Evolutionary conservation across 1,284 basidiomycete species (phyloP).

Genomic region (Inonotus obliquus): DNA sequence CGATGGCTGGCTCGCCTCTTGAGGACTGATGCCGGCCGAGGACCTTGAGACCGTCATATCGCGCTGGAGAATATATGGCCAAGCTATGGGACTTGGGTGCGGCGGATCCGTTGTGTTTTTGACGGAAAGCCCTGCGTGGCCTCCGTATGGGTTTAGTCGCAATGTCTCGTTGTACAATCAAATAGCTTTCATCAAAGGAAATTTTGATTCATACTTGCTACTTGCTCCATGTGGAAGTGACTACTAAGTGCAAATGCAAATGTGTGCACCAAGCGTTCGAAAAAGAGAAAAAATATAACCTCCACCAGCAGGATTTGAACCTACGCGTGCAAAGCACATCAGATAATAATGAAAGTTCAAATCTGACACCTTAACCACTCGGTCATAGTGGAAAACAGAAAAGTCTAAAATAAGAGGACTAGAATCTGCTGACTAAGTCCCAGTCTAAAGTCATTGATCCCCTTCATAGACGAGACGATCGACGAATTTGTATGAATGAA

Average conservation of each 20-base stretch:
- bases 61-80: conserved; percentile 63
- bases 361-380: conserved; percentile 82
- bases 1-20: conserved; percentile 67
- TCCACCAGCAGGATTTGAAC: conserved; percentile 79
- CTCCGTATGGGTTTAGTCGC: conserved; percentile 64
- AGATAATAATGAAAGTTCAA: conserved; percentile 59
- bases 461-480: no score
- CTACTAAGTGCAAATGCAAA: not conserved
- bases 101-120: conserved; percentile 46
- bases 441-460: no score
- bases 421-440: no score
- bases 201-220: no score
- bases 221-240: no score
- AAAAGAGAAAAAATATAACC: conserved; percentile 19
- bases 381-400: conserved; percentile 39
- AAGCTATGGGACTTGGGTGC: conserved; percentile 83
- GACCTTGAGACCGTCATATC: conserved; percentile 81
- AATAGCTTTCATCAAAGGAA: no score
- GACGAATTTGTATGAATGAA: no score
- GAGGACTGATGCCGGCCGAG: conserved; percentile 70
- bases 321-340: conserved; percentile 72
- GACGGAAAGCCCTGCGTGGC: conserved; percentile 58
- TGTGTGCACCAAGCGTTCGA: not conserved
- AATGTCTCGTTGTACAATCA: conserved; percentile 86
- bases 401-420: no score